Base-by-base conservation (phyloP, 2,329 filamentous ascomycete species). In the Epichloe sylvatica region DNA sequence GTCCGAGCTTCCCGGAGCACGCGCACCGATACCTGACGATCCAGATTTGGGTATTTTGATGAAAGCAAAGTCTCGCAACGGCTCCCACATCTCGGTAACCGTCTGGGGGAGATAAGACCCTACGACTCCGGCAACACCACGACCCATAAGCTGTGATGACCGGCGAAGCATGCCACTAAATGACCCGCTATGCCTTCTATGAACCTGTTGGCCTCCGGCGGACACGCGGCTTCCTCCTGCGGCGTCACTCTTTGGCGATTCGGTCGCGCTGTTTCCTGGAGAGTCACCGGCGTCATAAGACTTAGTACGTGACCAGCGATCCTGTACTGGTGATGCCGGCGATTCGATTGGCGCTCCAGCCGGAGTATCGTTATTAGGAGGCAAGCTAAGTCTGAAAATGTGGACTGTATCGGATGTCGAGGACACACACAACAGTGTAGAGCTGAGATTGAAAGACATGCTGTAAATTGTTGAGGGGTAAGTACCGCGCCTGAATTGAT, bases 31-130 rank as follows among this genome's bases (percentile, higher is more conserved):
- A 5, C 50, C 52, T 4, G 60, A 51, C 3, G 53, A 49, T 15
- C 58, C 53, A 5, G 72, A 64, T 61, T 84, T 87, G 13, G 91
- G 91, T 45, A 98, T 79, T 64, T 92, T 94, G 61, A 97, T 90
- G 75, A 87, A 97, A 1, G 92, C 92, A 68, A 98, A 98, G 66
- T 98, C 92, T 49, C 92, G 80, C 52, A 84, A 73, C 0, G 92
- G 92, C 60, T 98, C 92, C 90, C 90, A 97, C 76, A 97, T 96
- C 67, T 97, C 91, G 1, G 91, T 91, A 4, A 98, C 89, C 1
- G 90, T 91, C 60, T 86, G 86, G 0, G 92, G 92, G 2, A 98
- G 73, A 63, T 98, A 98, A 0, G 87, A 89, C 4, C 90, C 90
- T 34, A 96, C 84, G 7, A 88, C 88, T 5, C 87, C 86, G 17